These are phyloP conservation scores for Phytophthora multivora DNA, from an alignment of 352 stramenopile species.

Conservation along the genomic window DNA sequence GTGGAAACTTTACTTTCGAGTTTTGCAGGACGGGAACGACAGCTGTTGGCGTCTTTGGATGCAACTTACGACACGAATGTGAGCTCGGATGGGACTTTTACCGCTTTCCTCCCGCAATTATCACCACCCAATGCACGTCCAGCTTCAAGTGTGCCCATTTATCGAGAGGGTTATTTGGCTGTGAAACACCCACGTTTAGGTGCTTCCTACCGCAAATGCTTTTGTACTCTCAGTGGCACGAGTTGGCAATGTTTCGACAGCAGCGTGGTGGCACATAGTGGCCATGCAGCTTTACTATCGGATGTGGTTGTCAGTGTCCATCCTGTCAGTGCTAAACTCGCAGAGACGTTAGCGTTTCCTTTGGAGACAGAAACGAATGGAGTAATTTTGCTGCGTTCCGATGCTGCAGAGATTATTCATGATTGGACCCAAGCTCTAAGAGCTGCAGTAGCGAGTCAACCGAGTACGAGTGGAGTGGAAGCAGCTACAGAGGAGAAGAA, in stretches of 20 bases:
- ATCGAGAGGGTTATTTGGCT: constrained; percentile 42
- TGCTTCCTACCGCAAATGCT: constrained; percentile 36
- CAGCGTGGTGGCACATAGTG: constrained; percentile 21
- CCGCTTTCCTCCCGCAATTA: constrained; percentile 23
- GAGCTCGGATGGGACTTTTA: constrained; percentile 37
- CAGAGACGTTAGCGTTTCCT: constrained; percentile 37
- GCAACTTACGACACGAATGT: constrained; percentile 59
- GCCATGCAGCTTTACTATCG: constrained; percentile 23
- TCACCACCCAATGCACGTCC: constrained; percentile 5
- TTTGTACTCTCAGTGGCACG: constrained; percentile 37
- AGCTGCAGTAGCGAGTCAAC: constrained; percentile 20
- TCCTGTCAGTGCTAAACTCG: constrained; percentile 31
- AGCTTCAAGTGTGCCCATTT: neutral
- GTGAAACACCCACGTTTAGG: constrained; percentile 49
- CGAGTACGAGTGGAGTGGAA: neutral
- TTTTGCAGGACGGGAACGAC: constrained; percentile 59
- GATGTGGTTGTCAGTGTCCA: constrained; percentile 41
- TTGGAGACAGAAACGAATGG: constrained; percentile 47
- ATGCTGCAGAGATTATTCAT: constrained; percentile 33
- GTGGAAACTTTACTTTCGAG: constrained; percentile 72
- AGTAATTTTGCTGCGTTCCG: constrained; percentile 40
- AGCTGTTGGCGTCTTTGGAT: constrained; percentile 67
- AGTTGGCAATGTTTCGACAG: constrained; percentile 45
- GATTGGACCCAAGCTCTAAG: constrained; percentile 42
- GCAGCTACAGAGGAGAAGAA: constrained; percentile 6